Percentiles rank a stretch among this genome's conserved stretches.
Evolutionary conservation across 2,329 filamentous ascomycete genomes (phyloP).

Genomic region (Epichloe typhina): DNA sequence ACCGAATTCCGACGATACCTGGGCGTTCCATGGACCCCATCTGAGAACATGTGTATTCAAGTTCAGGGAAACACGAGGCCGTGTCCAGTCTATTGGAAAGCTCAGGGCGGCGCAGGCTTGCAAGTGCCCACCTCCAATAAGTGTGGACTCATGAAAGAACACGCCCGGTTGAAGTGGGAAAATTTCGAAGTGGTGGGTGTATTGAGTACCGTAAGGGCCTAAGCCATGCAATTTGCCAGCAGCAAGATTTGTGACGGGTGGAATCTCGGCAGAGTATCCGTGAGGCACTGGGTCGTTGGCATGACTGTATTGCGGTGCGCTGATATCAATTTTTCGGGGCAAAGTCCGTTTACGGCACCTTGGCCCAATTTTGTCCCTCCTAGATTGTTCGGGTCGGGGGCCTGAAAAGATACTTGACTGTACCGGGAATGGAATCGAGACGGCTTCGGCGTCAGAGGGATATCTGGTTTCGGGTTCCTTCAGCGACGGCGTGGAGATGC

Average conservation of each 20-base stretch:
- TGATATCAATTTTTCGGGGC: slow-evolving; percentile 33
- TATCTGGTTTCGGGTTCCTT: not conserved
- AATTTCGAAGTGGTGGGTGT: slow-evolving; percentile 49
- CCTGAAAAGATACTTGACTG: not conserved
- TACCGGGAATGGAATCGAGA: not conserved
- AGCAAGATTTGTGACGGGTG: slow-evolving; percentile 8
- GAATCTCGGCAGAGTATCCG: slow-evolving; percentile 4
- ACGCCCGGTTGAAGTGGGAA: slow-evolving; percentile 42
- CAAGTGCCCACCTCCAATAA: slow-evolving; percentile 38
- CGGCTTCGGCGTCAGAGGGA: not conserved
- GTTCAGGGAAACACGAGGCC: slow-evolving; percentile 26
- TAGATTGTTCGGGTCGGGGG: not conserved
- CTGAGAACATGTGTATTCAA: slow-evolving; percentile 35
- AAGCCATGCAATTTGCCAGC: slow-evolving; percentile 33
- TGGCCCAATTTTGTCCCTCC: slow-evolving; percentile 2
- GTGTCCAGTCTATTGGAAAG: slow-evolving; percentile 10
- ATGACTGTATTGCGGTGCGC: slow-evolving; percentile 38
- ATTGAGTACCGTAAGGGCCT: slow-evolving; percentile 46
- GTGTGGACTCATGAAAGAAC: slow-evolving; percentile 46
- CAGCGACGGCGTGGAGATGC: slow-evolving; percentile 5
- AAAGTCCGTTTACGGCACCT: slow-evolving; percentile 30
- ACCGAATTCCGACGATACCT: slow-evolving; percentile 47
- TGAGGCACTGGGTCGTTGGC: slow-evolving; percentile 37
- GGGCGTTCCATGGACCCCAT: slow-evolving; percentile 45
- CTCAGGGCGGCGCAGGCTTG: slow-evolving; percentile 20